Evolutionary conservation across 495 filamentous ascomycete species (phyloP).

Genomic region (Tuber aestivum): DNA sequence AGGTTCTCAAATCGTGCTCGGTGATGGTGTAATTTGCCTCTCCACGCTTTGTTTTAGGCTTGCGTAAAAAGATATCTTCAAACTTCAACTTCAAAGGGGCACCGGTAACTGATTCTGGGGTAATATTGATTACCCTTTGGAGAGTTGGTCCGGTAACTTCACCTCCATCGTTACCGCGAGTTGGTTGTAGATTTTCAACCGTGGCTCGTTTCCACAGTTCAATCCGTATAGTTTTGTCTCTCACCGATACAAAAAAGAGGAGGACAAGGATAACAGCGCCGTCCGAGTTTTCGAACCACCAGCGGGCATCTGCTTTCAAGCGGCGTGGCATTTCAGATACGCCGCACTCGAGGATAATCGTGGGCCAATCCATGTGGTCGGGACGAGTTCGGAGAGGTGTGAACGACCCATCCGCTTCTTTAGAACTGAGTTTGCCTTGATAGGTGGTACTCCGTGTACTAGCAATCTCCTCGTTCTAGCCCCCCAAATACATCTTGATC

Average conservation of each 20-base stretch:
- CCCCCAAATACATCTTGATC: not conserved
- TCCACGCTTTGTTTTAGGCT: not conserved
- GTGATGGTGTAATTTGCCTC: constrained; percentile 12
- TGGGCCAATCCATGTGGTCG: not conserved
- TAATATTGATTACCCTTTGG: not conserved
- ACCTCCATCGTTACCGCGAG: not conserved
- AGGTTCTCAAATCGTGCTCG: not conserved
- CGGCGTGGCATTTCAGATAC: not conserved
- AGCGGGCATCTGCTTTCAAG: not conserved
- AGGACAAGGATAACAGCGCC: not conserved
- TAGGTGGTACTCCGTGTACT: not conserved
- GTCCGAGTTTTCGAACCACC: constrained; percentile 10
- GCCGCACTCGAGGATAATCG: not conserved
- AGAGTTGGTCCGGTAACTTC: not conserved
- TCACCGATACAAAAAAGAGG: not conserved
- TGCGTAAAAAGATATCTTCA: constrained; percentile 10
- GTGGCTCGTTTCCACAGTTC: not conserved
- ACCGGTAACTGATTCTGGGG: not conserved
- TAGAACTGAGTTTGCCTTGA: not conserved
- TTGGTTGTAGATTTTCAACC: not conserved
- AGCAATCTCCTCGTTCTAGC: not conserved
- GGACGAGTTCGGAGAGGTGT: not conserved
- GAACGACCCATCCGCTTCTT: too few relatives aligned
- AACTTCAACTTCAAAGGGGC: constrained; percentile 5
- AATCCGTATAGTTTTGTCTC: not conserved